These are phyloP conservation scores for Camelina neglecta DNA, from an alignment of 345 rosid species.

Conservation along the genomic window DNA sequence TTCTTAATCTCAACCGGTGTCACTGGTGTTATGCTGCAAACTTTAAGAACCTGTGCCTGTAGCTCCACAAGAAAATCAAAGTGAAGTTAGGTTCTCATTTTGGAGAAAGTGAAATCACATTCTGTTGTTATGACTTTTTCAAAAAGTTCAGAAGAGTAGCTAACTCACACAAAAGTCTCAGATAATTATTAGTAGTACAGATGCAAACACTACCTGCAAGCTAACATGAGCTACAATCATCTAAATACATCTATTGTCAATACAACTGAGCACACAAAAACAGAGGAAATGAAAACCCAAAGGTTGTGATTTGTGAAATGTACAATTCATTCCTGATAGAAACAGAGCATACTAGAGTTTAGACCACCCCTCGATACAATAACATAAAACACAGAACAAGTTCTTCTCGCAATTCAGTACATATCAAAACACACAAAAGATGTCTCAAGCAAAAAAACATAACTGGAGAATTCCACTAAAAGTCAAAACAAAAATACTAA, in stretches of 20 bases:
- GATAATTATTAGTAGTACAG: neutral
- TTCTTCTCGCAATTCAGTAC: neutral
- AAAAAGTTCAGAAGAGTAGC: neutral
- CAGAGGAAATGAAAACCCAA: neutral
- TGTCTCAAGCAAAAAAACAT: neutral
- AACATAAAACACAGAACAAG: neutral
- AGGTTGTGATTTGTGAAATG: neutral
- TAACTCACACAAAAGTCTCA: neutral
- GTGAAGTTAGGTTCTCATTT: neutral
- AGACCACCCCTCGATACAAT: neutral
- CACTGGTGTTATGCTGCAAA: slow-evolving; percentile 60
- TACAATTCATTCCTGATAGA: neutral
- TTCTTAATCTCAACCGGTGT: slow-evolving; percentile 69
- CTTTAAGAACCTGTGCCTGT: slow-evolving; percentile 79
- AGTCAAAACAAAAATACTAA: neutral
- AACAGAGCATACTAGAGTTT: neutral
- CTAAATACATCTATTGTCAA: neutral
- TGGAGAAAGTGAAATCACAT: neutral
- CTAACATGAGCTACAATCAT: neutral
- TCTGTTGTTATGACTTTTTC: neutral
- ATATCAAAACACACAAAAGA: neutral
- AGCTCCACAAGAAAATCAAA: slow-evolving; percentile 3
- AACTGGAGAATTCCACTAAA: too few species aligned
- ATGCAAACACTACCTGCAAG: slow-evolving; percentile 10
- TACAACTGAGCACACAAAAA: neutral